Evolutionary conservation across 225 moss, liverwort and hornwort species (phyloP).

Genomic region (Anthoceros angustus): DNA sequence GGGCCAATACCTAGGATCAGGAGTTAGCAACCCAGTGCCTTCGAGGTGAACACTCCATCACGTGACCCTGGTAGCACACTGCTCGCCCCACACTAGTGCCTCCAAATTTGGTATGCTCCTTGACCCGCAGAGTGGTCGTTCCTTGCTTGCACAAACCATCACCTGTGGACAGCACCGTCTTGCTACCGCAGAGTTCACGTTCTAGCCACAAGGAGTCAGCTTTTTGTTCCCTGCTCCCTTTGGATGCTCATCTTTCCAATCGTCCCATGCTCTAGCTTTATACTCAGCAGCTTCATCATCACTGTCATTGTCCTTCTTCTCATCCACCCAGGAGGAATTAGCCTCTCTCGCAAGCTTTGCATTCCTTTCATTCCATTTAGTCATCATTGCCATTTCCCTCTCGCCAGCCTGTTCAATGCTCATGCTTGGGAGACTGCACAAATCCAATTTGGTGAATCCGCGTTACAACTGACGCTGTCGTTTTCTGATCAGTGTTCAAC

Average conservation of each 20-base stretch:
- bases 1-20: no score
- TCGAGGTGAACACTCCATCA: no score
- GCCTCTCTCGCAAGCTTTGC: slow-evolving; percentile 69
- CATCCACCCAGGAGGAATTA: slow-evolving; percentile 66
- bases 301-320: slow-evolving; percentile 40
- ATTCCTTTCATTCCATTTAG: slow-evolving; percentile 81
- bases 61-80: no score
- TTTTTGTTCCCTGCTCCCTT: slow-evolving; percentile 92
- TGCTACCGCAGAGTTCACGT: no score
- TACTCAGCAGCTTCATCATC: slow-evolving; percentile 82
- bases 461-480: background rate
- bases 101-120: no score
- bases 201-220: slow-evolving; percentile 51
- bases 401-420: slow-evolving; percentile 95
- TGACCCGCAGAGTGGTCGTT: no score
- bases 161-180: no score
- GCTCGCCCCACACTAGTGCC: no score
- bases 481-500: background rate
- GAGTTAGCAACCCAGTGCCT: no score
- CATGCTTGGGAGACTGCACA: slow-evolving; percentile 86
- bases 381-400: slow-evolving; percentile 95
- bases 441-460: background rate
- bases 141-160: no score
- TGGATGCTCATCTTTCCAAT: slow-evolving; percentile 99
- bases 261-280: slow-evolving; percentile 96